Base-by-base conservation (phyloP, 2,329 filamentous ascomycete species). In the Aspergillus viridinutans region DNA sequence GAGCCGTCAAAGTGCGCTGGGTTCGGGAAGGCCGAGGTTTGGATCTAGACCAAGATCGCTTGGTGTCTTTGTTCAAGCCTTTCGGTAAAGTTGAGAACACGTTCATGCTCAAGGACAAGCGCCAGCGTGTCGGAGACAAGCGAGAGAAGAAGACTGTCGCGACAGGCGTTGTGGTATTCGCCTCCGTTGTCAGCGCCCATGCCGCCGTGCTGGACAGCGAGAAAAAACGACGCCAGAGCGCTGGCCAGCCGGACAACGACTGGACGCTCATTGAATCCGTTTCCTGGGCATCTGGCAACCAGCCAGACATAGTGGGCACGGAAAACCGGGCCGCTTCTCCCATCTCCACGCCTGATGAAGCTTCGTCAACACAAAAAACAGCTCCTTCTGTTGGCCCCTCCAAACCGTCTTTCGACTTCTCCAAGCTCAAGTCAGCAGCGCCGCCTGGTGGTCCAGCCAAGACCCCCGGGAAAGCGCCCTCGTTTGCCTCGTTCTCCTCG, bases 41-140 rank as follows among this genome's bases (percentile, higher is more conserved):
- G 6, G 68, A 74, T 1, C 72, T 84, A 57, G 80, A 81, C 61
- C 78, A 79, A 53, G 77, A 80, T 1, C 70, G 72, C 9, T 61
- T 86, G 10, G 65, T 65, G 29, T 61, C 67, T 6, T 70, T 83
- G 14, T 86, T 86, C 66, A 69, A 72, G 1, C 70, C 74, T 17
- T 85, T 85, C 63, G 84, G 84, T n/a, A 76, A 78, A 49, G 74
- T 87, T 12, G 82, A 86, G 59, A 81, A 79, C 58, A 73, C 79
- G 0, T 74, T 83, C 47, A 70, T 84, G 35, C 72, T 84, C 50
- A 83, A 81, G 59, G 82, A 85, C 63, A 85, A 84, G 67, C 81
- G 81, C 61, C 74, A 78, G 56, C 77, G 78, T 5, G 61, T 80
- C 3, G 76, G 77, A 5, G 80, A 80, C 4, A 74, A 75, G 55